phyloP scores from a whole-genome alignment of 129 eudicot species.

The Kitagawia praeruptora region DNA sequence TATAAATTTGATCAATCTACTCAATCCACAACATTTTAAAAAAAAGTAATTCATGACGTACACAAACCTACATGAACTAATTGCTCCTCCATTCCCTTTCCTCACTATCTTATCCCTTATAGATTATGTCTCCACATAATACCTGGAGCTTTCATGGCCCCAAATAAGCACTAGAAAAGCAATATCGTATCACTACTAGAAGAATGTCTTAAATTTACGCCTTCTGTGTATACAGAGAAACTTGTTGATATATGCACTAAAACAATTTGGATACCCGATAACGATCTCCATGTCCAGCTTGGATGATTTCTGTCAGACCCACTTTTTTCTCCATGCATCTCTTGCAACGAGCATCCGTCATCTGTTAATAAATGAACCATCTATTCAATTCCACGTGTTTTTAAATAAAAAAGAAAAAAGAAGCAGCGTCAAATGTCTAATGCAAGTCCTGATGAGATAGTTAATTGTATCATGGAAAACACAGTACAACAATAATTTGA shows the following conservation, averaged over 20 bases:
- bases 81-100: background rate
- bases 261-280: conserved; percentile 52
- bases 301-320: conserved; percentile 63
- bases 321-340: conserved; percentile 84
- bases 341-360: conserved; percentile 97
- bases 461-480: background rate
- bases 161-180: background rate
- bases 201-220: background rate
- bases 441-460: background rate
- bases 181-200: background rate
- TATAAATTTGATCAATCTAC: background rate
- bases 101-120: background rate
- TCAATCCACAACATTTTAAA: background rate
- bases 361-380: conserved; percentile 33
- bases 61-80: background rate
- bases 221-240: background rate
- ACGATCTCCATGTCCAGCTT: conserved; percentile 78
- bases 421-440: conserved; percentile 3
- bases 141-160: background rate
- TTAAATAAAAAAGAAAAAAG: background rate
- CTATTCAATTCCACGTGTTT: background rate
- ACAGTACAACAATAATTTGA: background rate
- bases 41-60: background rate
- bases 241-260: background rate
- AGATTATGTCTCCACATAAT: background rate